Percentiles rank a stretch among this genome's conserved stretches.
Conservation (phyloP, 768 basidiomycete species). For the Pisolithus sp. region DNA sequence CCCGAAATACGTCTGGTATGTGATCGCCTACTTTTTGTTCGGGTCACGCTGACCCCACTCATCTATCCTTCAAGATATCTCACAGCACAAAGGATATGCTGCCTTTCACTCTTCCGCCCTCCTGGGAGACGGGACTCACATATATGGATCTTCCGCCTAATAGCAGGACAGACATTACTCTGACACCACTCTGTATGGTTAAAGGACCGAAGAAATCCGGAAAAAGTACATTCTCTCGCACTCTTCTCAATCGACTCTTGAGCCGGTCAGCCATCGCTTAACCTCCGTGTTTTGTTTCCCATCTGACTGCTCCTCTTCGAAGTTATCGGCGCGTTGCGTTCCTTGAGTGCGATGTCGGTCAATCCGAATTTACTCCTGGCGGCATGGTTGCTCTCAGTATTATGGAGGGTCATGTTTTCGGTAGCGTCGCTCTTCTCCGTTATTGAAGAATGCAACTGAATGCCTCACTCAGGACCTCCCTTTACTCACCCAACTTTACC, state of each 20-base stretch:
- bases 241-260: conserved; percentile 64
- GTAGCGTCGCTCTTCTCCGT: conserved; percentile 30
- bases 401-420: conserved; percentile 62
- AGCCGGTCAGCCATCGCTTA: conserved; percentile 34
- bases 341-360: conserved; percentile 89
- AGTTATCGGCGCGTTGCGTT: conserved; percentile 83
- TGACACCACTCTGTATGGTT: conserved; percentile 49
- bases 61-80: conserved; percentile 14
- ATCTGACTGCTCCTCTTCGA: neutral
- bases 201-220: conserved; percentile 85
- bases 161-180: conserved; percentile 9
- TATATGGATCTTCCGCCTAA: neutral
- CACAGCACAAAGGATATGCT: conserved; percentile 23
- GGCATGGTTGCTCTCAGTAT: conserved; percentile 81
- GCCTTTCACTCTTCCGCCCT: conserved; percentile 30
- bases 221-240: conserved; percentile 83
- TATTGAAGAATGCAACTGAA: neutral
- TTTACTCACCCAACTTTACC: conserved; percentile 80
- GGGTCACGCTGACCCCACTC: conserved; percentile 10
- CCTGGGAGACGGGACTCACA: conserved; percentile 30
- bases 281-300: neutral
- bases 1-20: conserved; percentile 45
- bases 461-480: conserved; percentile 57
- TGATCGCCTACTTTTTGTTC: conserved; percentile 1
- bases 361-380: conserved; percentile 87